Percentiles rank a stretch among this genome's conserved stretches.
Conservation (phyloP, 2,329 filamentous ascomycete genomes). For the Aplosporella prunicola region DNA sequence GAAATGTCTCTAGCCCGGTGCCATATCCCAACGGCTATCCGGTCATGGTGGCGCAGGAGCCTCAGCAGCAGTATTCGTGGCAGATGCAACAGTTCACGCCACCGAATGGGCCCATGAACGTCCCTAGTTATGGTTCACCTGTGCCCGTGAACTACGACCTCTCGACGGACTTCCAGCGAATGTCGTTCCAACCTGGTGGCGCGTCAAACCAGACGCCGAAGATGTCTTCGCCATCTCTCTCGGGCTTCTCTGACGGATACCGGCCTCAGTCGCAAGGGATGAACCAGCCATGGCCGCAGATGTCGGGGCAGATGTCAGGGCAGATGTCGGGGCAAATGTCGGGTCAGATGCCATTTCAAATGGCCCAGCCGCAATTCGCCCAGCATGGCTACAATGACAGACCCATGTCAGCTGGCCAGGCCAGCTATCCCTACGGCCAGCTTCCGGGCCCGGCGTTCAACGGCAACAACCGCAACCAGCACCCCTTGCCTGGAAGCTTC, state of each 20-base stretch:
- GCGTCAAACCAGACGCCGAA: conserved; percentile 29
- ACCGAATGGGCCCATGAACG: conserved; percentile 8
- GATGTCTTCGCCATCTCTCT: conserved; percentile 27
- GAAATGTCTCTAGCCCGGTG: conserved; percentile 21
- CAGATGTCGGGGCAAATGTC: too few relatives aligned
- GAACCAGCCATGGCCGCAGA: conserved; percentile 23
- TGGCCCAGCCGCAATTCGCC: conserved; percentile 18
- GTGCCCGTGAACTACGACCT: conserved; percentile 34
- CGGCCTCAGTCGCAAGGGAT: conserved; percentile 20
- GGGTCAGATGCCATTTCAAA: conserved; percentile 20
- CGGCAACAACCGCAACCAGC: conserved; percentile 61
- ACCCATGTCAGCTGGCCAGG: conserved; percentile 27
- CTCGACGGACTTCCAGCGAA: conserved; percentile 35
- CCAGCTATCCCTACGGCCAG: conserved; percentile 65
- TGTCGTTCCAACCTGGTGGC: conserved; percentile 34
- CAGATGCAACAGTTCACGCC: conserved; percentile 19
- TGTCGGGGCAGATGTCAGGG: conserved; percentile 18
- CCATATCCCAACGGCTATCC: conserved; percentile 25
- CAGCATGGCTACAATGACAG: conserved; percentile 21
- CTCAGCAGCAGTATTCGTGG: conserved; percentile 28
- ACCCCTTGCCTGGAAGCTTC: conserved; percentile 76
- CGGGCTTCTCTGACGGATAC: conserved; percentile 21
- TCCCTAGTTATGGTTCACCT: conserved; percentile 14
- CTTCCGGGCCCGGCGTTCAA: conserved; percentile 55
- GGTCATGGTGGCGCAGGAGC: conserved; percentile 27